Evolutionary conservation across 2,329 filamentous ascomycete genomes (phyloP).

Genomic region (Ceratocystis eucalypticola): DNA sequence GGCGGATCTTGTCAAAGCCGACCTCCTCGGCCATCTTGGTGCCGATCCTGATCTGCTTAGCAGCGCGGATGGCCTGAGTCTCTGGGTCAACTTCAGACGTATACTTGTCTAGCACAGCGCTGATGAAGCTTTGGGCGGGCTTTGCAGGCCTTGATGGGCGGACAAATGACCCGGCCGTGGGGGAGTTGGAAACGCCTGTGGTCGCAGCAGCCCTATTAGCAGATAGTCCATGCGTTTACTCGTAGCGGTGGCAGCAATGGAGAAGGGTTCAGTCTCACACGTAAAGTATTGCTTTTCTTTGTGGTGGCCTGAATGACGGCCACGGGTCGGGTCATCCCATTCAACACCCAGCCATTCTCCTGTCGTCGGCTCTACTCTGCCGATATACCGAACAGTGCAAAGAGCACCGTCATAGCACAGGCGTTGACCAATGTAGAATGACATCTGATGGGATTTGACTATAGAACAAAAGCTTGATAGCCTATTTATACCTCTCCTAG

Average conservation of each 20-base stretch:
- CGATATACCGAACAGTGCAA: conserved; percentile 77
- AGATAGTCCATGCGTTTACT: neutral
- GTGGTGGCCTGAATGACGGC: conserved; percentile 82
- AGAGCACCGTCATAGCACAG: conserved; percentile 63
- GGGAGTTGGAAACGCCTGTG: conserved; percentile 45
- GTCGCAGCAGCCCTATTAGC: neutral
- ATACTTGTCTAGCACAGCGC: conserved; percentile 75
- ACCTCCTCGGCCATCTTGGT: conserved; percentile 84
- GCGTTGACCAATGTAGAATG: conserved; percentile 51
- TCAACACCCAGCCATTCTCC: conserved; percentile 87
- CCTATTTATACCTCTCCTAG: neutral
- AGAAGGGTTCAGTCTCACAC: conserved; percentile 40
- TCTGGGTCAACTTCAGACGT: conserved; percentile 39
- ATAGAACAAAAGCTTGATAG: neutral
- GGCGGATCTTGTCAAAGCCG: conserved; percentile 84
- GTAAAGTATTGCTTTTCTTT: conserved; percentile 67
- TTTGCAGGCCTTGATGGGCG: conserved; percentile 62
- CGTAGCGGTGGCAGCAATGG: neutral
- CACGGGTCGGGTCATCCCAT: conserved; percentile 78
- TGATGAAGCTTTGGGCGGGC: conserved; percentile 55
- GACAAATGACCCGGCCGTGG: conserved; percentile 74
- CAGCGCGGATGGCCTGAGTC: conserved; percentile 21
- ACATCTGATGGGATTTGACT: conserved; percentile 27
- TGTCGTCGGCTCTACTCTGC: conserved; percentile 58
- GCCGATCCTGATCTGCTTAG: conserved; percentile 49